Evolutionary conservation across 2,329 filamentous ascomycete species (phyloP).

Genomic region (Volutella citrinella): DNA sequence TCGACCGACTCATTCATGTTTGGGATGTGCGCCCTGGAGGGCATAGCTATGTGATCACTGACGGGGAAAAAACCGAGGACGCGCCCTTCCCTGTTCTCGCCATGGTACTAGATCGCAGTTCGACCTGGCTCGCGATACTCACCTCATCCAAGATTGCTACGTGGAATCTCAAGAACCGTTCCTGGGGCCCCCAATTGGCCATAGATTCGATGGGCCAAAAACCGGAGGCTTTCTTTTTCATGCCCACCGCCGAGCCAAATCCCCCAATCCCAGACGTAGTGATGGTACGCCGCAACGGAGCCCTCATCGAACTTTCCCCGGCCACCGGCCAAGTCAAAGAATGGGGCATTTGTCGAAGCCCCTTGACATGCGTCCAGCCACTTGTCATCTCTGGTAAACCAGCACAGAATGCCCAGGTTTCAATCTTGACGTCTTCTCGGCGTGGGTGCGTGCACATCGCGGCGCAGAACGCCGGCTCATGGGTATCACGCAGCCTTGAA

Average conservation of each 20-base stretch:
- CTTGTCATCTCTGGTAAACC: constrained; percentile 43
- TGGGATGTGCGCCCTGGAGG: constrained; percentile 57
- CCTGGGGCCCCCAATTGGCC: constrained; percentile 53
- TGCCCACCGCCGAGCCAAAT: constrained; percentile 34
- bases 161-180: constrained; percentile 59
- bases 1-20: constrained; percentile 66
- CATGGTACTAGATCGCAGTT: constrained; percentile 62
- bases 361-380: constrained; percentile 48
- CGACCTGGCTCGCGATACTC: constrained; percentile 64
- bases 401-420: constrained; percentile 8
- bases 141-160: constrained; percentile 57
- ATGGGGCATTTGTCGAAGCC: constrained; percentile 49
- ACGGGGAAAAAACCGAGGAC: constrained; percentile 37
- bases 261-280: constrained; percentile 47
- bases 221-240: constrained; percentile 64
- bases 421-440: constrained; percentile 45
- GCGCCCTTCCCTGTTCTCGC: constrained; percentile 59
- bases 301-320: constrained; percentile 55
- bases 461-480: constrained; percentile 39
- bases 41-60: constrained; percentile 39
- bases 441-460: constrained; percentile 50
- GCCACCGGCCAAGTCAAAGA: constrained; percentile 39
- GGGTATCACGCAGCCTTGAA: too few species aligned
- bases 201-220: constrained; percentile 52
- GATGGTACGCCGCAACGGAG: constrained; percentile 62